phyloP scores from a whole-genome alignment of 2,329 filamentous ascomycete species.

The Penicillium verrucosum region DNA sequence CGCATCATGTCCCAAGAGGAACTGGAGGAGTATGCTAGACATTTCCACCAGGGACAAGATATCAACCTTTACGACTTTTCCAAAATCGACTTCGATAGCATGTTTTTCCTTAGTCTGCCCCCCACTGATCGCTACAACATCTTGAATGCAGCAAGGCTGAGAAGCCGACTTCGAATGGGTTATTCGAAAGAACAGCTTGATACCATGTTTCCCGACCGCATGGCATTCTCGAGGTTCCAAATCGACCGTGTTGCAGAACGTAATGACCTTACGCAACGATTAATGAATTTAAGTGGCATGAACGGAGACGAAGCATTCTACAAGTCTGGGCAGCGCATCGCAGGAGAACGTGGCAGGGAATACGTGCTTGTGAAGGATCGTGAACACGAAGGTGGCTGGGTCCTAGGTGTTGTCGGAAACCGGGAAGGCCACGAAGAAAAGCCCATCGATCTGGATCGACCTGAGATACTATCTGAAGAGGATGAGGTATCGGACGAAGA shows the following conservation, averaged over 20 bases:
- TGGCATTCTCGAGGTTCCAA: conserved; percentile 96
- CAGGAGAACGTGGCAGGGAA: conserved; percentile 79
- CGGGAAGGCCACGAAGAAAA: conserved; percentile 77
- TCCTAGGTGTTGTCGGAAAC: conserved; percentile 84
- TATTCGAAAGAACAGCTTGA: conserved; percentile 95
- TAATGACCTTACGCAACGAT: conserved; percentile 87
- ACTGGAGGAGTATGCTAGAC: conserved; percentile 85
- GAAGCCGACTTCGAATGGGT: conserved; percentile 89
- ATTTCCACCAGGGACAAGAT: conserved; percentile 90
- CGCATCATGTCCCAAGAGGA: conserved; percentile 96
- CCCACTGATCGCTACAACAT: conserved; percentile 94
- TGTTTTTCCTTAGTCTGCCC: conserved; percentile 90
- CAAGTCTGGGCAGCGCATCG: conserved; percentile 53
- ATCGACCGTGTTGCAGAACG: conserved; percentile 90
- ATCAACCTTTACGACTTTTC: conserved; percentile 89
- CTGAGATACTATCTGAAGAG: conserved; percentile 51
- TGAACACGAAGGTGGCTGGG: conserved; percentile 92
- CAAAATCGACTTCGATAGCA: conserved; percentile 95
- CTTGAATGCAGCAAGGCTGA: conserved; percentile 82
- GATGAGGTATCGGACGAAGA: conserved; percentile 65
- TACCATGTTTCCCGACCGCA: conserved; percentile 93
- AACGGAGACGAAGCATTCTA: conserved; percentile 70
- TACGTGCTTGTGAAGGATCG: conserved; percentile 97
- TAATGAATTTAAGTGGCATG: conserved; percentile 95
- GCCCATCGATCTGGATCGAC: conserved; percentile 83